Conservation (phyloP, 352 stramenopile genomes). For the Globisporangium emineosum region DNA sequence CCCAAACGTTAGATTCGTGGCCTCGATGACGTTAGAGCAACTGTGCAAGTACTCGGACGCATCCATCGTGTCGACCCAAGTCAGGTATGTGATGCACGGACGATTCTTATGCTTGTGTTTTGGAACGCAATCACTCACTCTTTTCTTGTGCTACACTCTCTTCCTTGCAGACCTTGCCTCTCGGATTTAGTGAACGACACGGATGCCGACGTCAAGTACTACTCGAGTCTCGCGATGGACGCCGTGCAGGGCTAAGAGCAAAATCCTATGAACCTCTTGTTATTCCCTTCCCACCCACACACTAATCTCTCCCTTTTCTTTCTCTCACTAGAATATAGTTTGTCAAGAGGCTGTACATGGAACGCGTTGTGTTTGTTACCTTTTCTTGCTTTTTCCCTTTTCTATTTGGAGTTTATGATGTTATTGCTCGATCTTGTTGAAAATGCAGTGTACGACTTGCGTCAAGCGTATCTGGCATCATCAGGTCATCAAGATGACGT, state of each 20-base stretch:
- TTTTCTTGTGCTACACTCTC: background rate
- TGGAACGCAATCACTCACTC: background rate
- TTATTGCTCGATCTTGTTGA: background rate
- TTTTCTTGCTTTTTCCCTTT: slow-evolving; percentile 9
- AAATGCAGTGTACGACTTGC: background rate
- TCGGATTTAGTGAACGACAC: slow-evolving; percentile 72
- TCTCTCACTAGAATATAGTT: slow-evolving; percentile 26
- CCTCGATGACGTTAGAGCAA: slow-evolving; percentile 81
- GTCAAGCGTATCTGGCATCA: background rate
- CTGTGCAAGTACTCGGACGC: slow-evolving; percentile 78
- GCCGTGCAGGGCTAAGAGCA: slow-evolving; percentile 54
- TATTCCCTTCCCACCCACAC: slow-evolving; percentile 9
- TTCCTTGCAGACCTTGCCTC: slow-evolving; percentile 61
- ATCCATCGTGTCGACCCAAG: slow-evolving; percentile 64
- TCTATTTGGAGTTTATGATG: slow-evolving; percentile 6
- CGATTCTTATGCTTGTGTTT: background rate
- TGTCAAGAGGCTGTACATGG: slow-evolving; percentile 15
- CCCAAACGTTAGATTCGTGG: slow-evolving; percentile 87
- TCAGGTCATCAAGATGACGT: slow-evolving; percentile 1
- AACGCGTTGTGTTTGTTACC: background rate
- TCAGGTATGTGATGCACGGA: slow-evolving; percentile 42
- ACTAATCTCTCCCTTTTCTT: slow-evolving; percentile 10
- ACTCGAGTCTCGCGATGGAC: slow-evolving; percentile 78
- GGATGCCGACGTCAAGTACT: slow-evolving; percentile 87
- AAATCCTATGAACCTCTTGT: slow-evolving; percentile 18